A percentile compares a stretch with the other conserved stretches of the same genome.
Conservation (phyloP, 208 protist genomes). For the Hexamita inflata region DNA sequence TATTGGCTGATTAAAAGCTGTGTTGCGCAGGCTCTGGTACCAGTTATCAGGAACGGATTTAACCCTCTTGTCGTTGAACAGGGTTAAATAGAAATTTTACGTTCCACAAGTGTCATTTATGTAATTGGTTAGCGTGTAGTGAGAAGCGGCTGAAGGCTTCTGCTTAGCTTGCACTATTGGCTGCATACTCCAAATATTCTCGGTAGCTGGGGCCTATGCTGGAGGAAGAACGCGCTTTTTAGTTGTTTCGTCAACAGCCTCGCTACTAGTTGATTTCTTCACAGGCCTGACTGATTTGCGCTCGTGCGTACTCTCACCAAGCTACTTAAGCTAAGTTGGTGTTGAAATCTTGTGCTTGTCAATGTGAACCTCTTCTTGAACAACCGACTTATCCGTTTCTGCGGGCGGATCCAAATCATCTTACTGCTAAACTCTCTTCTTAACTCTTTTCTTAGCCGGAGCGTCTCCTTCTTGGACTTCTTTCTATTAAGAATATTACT, state of each 20-base stretch:
- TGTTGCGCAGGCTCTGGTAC: not conserved
- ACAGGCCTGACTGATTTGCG: no score
- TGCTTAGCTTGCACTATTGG: no score
- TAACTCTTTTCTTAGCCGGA: not conserved
- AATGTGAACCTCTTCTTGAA: no score
- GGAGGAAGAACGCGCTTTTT: not conserved
- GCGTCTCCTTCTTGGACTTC: not conserved
- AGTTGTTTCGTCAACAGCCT: not conserved
- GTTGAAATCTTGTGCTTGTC: no score
- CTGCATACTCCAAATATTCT: no score
- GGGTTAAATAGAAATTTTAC: not conserved
- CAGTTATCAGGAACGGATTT: not conserved
- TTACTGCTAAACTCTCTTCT: not conserved
- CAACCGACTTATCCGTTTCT: no score
- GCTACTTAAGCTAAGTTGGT: no score
- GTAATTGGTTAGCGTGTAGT: not conserved
- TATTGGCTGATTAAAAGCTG: not conserved
- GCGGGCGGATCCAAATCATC: not conserved
- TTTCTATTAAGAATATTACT: not conserved
- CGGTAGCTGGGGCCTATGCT: no score
- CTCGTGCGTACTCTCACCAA: no score
- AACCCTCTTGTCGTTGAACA: not conserved
- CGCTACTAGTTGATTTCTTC: not conserved
- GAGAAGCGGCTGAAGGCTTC: no score
- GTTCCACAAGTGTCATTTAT: not conserved